A percentile compares a stretch with the other conserved stretches of the same genome.
phyloP scores from a whole-genome alignment of 2,329 filamentous ascomycete species.

The Pezicula carpinea region DNA sequence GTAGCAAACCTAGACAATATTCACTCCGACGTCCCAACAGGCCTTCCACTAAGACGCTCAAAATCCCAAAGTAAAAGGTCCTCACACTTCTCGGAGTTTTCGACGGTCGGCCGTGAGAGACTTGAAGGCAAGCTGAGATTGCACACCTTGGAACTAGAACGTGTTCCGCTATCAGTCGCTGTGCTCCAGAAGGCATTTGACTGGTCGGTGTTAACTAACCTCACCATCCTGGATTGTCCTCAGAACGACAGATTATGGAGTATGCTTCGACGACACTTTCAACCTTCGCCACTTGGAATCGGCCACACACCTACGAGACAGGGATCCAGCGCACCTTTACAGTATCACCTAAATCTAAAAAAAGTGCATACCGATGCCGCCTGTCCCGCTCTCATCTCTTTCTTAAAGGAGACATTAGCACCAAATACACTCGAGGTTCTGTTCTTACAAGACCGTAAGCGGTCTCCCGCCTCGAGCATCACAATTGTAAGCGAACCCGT shows the following conservation, averaged over 20 bases:
- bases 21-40: slow-evolving; percentile 9
- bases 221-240: slow-evolving; percentile 70
- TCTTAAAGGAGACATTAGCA: slow-evolving; percentile 71
- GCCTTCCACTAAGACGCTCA: slow-evolving; percentile 20
- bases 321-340: slow-evolving; percentile 31
- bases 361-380: slow-evolving; percentile 72
- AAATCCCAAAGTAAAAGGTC: slow-evolving; percentile 19
- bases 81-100: slow-evolving; percentile 18
- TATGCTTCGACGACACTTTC: slow-evolving; percentile 59
- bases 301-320: slow-evolving; percentile 23
- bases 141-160: slow-evolving; percentile 71
- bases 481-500: slow-evolving; percentile 39
- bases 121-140: slow-evolving; percentile 58
- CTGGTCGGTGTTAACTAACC: slow-evolving; percentile 65
- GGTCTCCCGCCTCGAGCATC: slow-evolving; percentile 47
- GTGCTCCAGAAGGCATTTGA: slow-evolving; percentile 69
- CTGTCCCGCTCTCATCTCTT: slow-evolving; percentile 63
- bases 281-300: slow-evolving; percentile 33
- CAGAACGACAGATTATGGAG: slow-evolving; percentile 75
- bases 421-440: slow-evolving; percentile 77
- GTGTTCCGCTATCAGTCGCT: slow-evolving; percentile 66
- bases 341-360: slow-evolving; percentile 64
- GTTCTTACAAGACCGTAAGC: slow-evolving; percentile 65
- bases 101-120: slow-evolving; percentile 30
- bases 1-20: slow-evolving; percentile 2